Base-by-base conservation (phyloP, 352 stramenopile genomes). In the Pelagophyceae sp. region DNA sequence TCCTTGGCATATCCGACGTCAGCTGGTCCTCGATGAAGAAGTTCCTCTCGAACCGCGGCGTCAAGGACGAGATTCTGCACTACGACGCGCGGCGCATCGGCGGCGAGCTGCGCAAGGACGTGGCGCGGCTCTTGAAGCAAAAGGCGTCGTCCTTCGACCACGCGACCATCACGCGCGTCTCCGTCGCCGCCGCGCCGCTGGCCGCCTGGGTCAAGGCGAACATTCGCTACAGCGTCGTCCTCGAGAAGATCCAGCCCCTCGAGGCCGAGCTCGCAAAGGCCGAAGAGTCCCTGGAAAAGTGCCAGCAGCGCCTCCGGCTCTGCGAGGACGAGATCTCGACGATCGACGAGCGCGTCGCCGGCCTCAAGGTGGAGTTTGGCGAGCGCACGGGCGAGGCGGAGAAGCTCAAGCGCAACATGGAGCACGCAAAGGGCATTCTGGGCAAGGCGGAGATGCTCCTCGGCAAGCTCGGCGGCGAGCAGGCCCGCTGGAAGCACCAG, bases 1-100 rank as follows among this genome's bases (percentile, higher is more conserved):
- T 98, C 15, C 82, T 98, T 0, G 94, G 94, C 19, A 97, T 97
- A 64, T 67, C 20, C 35, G 94, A 98, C 78, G 95, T 92, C 25
- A 96, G 91, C 0, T 98, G 94, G 94, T 92, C 95, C 76, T 95
- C 88, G 20, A 98, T 98, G 93, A 98, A 97, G 79, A 96, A 96
- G 79, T 98, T 98, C 77, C 79, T 98, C 0, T 91, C 93, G 0
- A 96, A 97, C 72, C 89, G 93, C 33, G 92, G 92, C 0, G 93
- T 98, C 2, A 98, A 98, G 77, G 94, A 97, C 60, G 91, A 98
- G 38, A 98, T 98, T 76, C 84, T 97, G 3, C 97, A 97, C 82
- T 98, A 94, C 71, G 93, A 98, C 63, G 91, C 93, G 1, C 89
- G 91, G 37, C 85, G 88, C 0, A 97, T 98, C 78, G 94, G 89